Conservation (phyloP, 2,329 filamentous ascomycete genomes). For the Fusarium virguliforme region DNA sequence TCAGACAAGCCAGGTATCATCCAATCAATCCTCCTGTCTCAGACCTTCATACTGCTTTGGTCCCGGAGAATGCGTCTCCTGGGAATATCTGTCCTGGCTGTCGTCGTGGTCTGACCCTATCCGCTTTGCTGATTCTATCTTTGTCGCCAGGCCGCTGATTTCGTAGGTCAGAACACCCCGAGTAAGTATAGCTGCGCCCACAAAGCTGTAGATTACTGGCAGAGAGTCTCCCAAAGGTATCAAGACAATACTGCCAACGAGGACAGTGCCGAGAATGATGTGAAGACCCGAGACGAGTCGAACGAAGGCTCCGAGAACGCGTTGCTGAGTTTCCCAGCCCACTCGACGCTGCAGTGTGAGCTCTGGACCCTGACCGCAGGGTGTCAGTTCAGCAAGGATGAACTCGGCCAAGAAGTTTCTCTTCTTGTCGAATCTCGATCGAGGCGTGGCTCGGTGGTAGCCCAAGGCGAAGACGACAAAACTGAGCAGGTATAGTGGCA, state of each 20-base stretch:
- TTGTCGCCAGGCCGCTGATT: conserved; percentile 25
- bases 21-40: conserved; percentile 7
- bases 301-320: conserved; percentile 10
- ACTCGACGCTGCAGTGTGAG: conserved; percentile 13
- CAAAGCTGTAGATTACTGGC: conserved; percentile 34
- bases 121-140: conserved; percentile 1
- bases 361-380: conserved; percentile 23
- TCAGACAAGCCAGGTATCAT: not conserved
- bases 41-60: conserved; percentile 19
- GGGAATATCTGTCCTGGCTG: not conserved
- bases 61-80: conserved; percentile 18
- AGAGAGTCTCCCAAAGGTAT: conserved; percentile 33
- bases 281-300: conserved; percentile 27
- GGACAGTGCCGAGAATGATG: conserved; percentile 32
- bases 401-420: conserved; percentile 9
- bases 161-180: conserved; percentile 26
- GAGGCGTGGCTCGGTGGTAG: conserved; percentile 14
- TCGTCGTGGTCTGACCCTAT: not conserved
- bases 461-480: conserved; percentile 30
- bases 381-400: conserved; percentile 25
- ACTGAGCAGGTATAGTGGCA: conserved; percentile 30
- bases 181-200: conserved; percentile 27
- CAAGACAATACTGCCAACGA: conserved; percentile 28
- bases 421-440: not conserved
- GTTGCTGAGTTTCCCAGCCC: conserved; percentile 1